These are phyloP conservation scores for Trichophyton verrucosum DNA, from an alignment of 2,329 filamentous ascomycete genomes.

Conservation along the genomic window DNA sequence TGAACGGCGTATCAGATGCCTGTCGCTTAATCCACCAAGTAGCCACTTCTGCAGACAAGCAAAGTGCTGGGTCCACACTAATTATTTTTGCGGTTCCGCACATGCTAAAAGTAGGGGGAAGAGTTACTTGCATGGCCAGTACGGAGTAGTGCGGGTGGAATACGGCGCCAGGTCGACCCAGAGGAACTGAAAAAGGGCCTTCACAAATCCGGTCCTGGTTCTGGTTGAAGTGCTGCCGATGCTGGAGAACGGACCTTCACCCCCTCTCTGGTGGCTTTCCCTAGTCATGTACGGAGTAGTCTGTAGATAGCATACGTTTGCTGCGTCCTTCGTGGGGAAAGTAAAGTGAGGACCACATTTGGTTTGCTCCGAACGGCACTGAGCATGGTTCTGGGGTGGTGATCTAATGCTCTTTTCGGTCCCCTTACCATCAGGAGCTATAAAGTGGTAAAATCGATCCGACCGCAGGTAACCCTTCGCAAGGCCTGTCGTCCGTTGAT, in stretches of 20 bases:
- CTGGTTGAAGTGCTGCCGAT: background rate
- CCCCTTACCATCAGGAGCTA: background rate
- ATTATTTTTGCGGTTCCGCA: background rate
- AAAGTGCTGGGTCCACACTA: background rate
- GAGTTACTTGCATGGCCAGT: background rate
- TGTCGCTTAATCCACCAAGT: conserved; percentile 4
- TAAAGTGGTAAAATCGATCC: background rate
- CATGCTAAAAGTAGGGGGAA: background rate
- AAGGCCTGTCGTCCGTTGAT: background rate
- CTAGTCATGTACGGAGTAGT: background rate
- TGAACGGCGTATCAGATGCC: background rate
- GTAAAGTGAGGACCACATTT: background rate
- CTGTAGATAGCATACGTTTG: background rate
- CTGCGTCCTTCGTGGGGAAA: background rate
- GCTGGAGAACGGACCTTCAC: background rate
- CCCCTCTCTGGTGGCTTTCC: background rate
- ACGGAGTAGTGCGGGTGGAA: background rate
- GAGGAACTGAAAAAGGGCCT: background rate
- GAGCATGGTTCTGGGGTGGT: conserved; percentile 1
- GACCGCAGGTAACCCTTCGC: background rate
- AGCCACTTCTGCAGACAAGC: conserved; percentile 1
- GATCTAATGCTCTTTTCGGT: background rate
- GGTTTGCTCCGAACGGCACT: background rate
- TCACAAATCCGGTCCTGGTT: background rate
- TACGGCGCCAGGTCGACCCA: background rate